These are phyloP conservation scores for Centrapalus pauciflorus DNA, from an alignment of 129 eudicot genomes.

Conservation along the genomic window DNA sequence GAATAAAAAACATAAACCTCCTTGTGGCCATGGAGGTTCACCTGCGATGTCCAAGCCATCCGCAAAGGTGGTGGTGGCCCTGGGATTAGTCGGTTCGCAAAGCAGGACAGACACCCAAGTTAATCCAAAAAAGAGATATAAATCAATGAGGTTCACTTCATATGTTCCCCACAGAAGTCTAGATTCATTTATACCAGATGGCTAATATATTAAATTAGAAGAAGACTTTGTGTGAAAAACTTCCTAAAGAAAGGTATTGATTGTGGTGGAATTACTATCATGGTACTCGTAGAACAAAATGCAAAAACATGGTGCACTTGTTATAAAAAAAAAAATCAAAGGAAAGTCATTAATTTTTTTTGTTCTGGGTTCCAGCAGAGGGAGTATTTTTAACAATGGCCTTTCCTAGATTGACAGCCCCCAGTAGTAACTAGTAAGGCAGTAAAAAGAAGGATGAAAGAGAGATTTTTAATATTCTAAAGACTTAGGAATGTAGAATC, in stretches of 20 bases:
- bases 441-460: not conserved
- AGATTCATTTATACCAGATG: conserved; percentile 7
- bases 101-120: no score
- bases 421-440: not conserved
- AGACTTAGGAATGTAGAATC: not conserved
- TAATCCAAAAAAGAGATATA: no score
- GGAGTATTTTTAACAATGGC: not conserved
- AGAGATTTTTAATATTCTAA: not conserved
- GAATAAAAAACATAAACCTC: no score
- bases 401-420: not conserved
- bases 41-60: no score
- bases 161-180: not conserved
- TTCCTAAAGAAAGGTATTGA: not conserved
- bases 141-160: not conserved
- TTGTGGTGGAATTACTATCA: not conserved
- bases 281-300: not conserved
- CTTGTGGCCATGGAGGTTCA: no score
- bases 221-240: no score
- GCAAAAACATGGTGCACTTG: not conserved
- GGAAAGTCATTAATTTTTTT: no score
- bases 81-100: no score
- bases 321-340: no score
- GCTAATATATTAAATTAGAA: no score
- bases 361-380: not conserved
- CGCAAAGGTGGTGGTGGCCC: no score